Evolutionary conservation across 148 eudicot species (phyloP), one percentile per base, ranked within the genome.

Genomic region (Rhododendron mucronatum): DNA sequence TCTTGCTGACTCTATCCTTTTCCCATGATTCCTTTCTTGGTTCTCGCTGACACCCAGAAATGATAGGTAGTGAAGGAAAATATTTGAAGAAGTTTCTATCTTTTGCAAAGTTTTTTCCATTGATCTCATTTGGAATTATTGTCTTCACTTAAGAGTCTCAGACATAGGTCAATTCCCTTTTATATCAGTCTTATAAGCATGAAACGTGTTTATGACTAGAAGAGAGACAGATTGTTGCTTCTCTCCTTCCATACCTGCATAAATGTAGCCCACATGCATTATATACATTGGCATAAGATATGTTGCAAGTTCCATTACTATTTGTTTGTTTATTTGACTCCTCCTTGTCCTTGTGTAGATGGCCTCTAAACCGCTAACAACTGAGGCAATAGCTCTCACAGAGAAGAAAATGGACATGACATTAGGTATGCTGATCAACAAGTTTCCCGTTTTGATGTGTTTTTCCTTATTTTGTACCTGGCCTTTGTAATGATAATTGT

Each of bases 341-440:
- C 33, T 30, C 15, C 2, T 39, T 51, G 41, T 73, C 69, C 21
- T 78, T 20, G 78, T 88, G 57, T 92, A 96, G 98, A 97, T 97
- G 99, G 95, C 95, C 12, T 84, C 95, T 67, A 92, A 92, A 88
- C 95, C 95, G 51, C 90, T 95, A 23, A 90, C 95, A 41, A 93
- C 59, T 41, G 98, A 93, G 89, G 91, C 98, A 26, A 91, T 97
- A 73, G 98, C 98, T 76, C 87, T 94, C 71, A 95, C 99, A 3
- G 99, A 95, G 91, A 97, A 97, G 92, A 97, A 97, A 91, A 93
- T 97, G 98, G 93, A 92, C 86, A 97, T 97, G 99, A 85, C 93
- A 74, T 88, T 97, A 88, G 99, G 98, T 96, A 77, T 84, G 90
- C 79, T 37, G 39, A 45, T 78, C 28, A 11, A 18, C 9, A 84